Evolutionary conservation across 2,329 filamentous ascomycete genomes (phyloP).

Genomic region (Pezicula neosporulosa): DNA sequence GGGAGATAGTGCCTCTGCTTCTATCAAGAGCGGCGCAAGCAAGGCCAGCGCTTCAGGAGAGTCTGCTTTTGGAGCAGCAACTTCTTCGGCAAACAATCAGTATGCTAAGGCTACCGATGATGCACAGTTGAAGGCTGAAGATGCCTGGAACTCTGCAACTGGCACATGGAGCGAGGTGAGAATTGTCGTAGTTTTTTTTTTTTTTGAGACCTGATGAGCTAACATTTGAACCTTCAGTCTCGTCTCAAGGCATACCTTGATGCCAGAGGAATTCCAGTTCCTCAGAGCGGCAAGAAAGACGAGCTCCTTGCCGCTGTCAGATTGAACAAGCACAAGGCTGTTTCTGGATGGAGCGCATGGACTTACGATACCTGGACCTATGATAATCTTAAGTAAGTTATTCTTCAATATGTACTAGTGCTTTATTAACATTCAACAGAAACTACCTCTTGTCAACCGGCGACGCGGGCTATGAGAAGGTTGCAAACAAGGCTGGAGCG

Average conservation of each 20-base stretch:
- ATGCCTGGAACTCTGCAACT: slow-evolving; percentile 63
- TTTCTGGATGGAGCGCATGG: slow-evolving; percentile 67
- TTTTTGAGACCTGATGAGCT: not conserved
- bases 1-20: slow-evolving; percentile 57
- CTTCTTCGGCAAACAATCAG: slow-evolving; percentile 71
- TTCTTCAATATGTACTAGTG: not conserved
- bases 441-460: slow-evolving; percentile 50
- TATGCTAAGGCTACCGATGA: slow-evolving; percentile 74
- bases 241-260: slow-evolving; percentile 77
- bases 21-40: slow-evolving; percentile 65
- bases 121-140: slow-evolving; percentile 56
- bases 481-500: slow-evolving; percentile 57
- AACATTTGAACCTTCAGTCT: slow-evolving; percentile 25
- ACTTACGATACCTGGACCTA: slow-evolving; percentile 75
- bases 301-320: slow-evolving; percentile 74
- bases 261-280: slow-evolving; percentile 71
- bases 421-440: slow-evolving; percentile 6
- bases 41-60: slow-evolving; percentile 63
- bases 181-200: not conserved
- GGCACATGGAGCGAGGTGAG: slow-evolving; percentile 64
- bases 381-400: slow-evolving; percentile 60
- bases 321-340: slow-evolving; percentile 67
- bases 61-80: slow-evolving; percentile 66
- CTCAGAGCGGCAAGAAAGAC: slow-evolving; percentile 67
- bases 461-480: slow-evolving; percentile 53